These are phyloP conservation scores for Clarireedia homoeocarpa DNA, from an alignment of 2,329 filamentous ascomycete species.

Conservation along the genomic window DNA sequence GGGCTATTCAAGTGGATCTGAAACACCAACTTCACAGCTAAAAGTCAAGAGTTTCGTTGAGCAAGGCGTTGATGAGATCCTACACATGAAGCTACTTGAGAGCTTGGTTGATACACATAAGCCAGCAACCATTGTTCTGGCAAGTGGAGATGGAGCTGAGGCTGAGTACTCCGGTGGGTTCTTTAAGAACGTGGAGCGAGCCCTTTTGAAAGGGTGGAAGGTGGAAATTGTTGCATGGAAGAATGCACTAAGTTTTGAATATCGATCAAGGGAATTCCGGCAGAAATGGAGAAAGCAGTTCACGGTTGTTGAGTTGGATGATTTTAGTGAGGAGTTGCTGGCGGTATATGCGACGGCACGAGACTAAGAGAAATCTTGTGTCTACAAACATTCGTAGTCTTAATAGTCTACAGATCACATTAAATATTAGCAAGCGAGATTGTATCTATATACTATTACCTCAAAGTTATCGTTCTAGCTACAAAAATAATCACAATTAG, in stretches of 20 bases:
- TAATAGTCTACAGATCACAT: not conserved
- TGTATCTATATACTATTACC: no score
- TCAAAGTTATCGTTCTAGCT: no score
- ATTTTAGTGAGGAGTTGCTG: conserved; percentile 57
- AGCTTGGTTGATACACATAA: conserved; percentile 63
- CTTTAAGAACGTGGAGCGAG: conserved; percentile 57
- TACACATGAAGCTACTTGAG: conserved; percentile 88
- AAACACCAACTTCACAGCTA: conserved; percentile 12
- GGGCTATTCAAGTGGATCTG: conserved; percentile 34
- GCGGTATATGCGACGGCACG: conserved; percentile 24
- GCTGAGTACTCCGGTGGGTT: conserved; percentile 66
- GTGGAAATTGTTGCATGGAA: conserved; percentile 60
- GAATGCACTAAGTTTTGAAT: conserved; percentile 47
- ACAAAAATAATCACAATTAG: no score
- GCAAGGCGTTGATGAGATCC: conserved; percentile 89
- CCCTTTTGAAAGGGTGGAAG: conserved; percentile 57
- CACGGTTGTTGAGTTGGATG: conserved; percentile 53
- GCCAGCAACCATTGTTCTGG: conserved; percentile 60
- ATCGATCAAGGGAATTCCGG: conserved; percentile 47
- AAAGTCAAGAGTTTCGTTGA: conserved; percentile 48
- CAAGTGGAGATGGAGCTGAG: conserved; percentile 61
- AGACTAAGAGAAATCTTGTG: not conserved
- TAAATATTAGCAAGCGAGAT: no score
- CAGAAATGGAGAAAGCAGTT: conserved; percentile 51
- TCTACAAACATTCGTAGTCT: not conserved